A percentile compares a stretch with the other conserved stretches of the same genome.
phyloP scores from a whole-genome alignment of 2,329 filamentous ascomycete species.

The Nannizzia gypsea region DNA sequence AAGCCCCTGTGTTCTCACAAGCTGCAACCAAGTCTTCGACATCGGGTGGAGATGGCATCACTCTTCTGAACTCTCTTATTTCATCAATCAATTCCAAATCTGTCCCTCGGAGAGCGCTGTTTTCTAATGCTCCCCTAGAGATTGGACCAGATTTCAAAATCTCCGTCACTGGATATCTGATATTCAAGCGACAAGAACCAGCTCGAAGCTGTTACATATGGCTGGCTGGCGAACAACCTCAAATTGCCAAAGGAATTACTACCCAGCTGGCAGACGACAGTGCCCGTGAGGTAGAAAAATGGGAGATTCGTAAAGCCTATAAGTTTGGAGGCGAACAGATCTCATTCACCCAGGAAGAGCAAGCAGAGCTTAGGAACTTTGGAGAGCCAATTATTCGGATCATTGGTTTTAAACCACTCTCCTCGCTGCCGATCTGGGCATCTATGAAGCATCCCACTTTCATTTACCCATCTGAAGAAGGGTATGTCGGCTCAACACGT shows the following conservation, averaged over 20 bases:
- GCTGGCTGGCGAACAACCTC: constrained; percentile 70
- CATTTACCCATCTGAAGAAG: constrained; percentile 85
- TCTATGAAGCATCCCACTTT: constrained; percentile 78
- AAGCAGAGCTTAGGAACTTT: constrained; percentile 64
- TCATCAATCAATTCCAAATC: constrained; percentile 87
- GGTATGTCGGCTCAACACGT: constrained; percentile 78
- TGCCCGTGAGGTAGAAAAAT: constrained; percentile 62
- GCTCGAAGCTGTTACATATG: constrained; percentile 79
- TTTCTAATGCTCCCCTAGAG: constrained; percentile 77
- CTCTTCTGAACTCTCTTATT: constrained; percentile 64
- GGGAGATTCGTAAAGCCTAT: constrained; percentile 80
- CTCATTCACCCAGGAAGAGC: constrained; percentile 73
- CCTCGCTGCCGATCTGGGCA: constrained; percentile 66
- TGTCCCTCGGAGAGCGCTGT: constrained; percentile 70
- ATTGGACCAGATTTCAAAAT: constrained; percentile 75
- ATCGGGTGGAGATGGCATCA: constrained; percentile 62
- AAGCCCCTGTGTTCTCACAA: constrained; percentile 47
- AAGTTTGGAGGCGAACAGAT: constrained; percentile 90
- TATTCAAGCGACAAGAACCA: constrained; percentile 72
- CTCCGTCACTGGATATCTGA: constrained; percentile 83
- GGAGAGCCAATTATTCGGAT: constrained; percentile 74
- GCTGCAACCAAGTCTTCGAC: constrained; percentile 42
- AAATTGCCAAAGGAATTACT: constrained; percentile 65
- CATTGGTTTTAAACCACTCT: constrained; percentile 82
- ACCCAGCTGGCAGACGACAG: constrained; percentile 67